phyloP scores from a whole-genome alignment of 108 stramenopile genomes.

The Nitzschia sp. region DNA sequence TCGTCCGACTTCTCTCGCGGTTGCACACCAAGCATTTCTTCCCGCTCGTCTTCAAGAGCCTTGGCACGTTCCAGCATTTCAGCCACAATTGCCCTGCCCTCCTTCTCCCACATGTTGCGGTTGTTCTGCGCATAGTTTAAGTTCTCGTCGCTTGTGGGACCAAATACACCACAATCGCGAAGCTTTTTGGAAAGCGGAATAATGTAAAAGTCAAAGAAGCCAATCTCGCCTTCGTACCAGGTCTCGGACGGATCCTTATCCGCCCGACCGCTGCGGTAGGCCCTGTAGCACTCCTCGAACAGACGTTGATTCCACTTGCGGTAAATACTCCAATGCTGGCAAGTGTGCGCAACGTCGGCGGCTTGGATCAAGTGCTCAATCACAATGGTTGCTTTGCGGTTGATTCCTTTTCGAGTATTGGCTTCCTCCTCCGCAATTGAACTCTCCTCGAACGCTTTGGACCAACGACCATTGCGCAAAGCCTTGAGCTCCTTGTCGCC shows the following conservation, averaged over 20 bases:
- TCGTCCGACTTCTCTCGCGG: too few relatives aligned
- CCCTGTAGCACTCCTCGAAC: constrained; percentile 28
- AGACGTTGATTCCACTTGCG: too few relatives aligned
- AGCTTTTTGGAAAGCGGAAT: constrained; percentile 40
- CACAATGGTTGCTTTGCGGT: too few relatives aligned
- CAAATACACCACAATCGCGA: constrained; percentile 39
- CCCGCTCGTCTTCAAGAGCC: too few relatives aligned
- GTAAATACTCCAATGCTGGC: constrained; percentile 41
- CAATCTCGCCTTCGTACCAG: constrained; percentile 35
- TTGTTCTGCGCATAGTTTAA: constrained; percentile 34
- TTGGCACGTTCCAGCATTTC: constrained; percentile 23
- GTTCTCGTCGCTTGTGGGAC: constrained; percentile 28
- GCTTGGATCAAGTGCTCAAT: constrained; percentile 38
- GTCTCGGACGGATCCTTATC: constrained; percentile 14
- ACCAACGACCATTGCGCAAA: constrained; percentile 28
- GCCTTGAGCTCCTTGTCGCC: constrained; percentile 31
- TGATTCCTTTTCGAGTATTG: constrained; percentile 20
- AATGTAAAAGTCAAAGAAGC: constrained; percentile 36
- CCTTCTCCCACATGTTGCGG: constrained; percentile 23
- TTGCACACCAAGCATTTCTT: too few relatives aligned
- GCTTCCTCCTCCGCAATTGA: background rate
- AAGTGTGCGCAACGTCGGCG: constrained; percentile 42
- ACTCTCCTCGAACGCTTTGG: constrained; percentile 20
- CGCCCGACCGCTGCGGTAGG: constrained; percentile 30
- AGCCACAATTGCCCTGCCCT: constrained; percentile 27